phyloP scores from a whole-genome alignment of 106 monocot species.

The Vanilla planifolia region DNA sequence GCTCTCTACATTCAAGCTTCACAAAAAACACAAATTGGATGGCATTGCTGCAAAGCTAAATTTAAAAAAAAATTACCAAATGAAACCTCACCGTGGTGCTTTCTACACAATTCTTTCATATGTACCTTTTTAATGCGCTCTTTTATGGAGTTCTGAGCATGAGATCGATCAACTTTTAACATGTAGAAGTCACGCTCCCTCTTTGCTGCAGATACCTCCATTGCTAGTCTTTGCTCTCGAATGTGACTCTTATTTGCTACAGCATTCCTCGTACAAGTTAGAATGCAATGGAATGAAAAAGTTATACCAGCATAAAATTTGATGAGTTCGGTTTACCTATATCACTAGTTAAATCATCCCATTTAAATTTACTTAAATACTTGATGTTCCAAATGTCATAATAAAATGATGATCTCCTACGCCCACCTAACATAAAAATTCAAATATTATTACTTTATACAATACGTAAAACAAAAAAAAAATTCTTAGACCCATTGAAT shows the following conservation, averaged over 20 bases:
- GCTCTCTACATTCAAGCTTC: background rate
- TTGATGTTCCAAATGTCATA: constrained; percentile 98
- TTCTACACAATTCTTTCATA: background rate
- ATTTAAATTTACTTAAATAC: constrained; percentile 91
- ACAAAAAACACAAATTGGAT: background rate
- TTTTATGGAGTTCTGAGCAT: constrained; percentile 48
- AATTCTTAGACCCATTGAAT: too few relatives aligned
- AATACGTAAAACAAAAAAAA: too few relatives aligned
- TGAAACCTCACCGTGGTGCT: too few relatives aligned
- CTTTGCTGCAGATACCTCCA: constrained; percentile 96
- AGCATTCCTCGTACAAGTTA: background rate
- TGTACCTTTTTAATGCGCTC: constrained; percentile 79
- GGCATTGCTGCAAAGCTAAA: background rate
- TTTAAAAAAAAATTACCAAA: background rate
- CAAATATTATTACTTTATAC: too few relatives aligned
- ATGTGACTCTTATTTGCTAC: constrained; percentile 62
- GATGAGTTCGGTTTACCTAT: constrained; percentile 36
- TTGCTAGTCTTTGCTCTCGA: constrained; percentile 69
- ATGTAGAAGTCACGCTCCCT: constrained; percentile 87
- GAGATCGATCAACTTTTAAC: constrained; percentile 80
- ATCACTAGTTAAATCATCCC: constrained; percentile 90
- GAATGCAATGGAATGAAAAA: background rate
- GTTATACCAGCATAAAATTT: background rate
- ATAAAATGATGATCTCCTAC: constrained; percentile 77
- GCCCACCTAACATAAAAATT: constrained; percentile 59